Evolutionary conservation across 306 rosid species (phyloP).

Genomic region (Castanospermum australe): DNA sequence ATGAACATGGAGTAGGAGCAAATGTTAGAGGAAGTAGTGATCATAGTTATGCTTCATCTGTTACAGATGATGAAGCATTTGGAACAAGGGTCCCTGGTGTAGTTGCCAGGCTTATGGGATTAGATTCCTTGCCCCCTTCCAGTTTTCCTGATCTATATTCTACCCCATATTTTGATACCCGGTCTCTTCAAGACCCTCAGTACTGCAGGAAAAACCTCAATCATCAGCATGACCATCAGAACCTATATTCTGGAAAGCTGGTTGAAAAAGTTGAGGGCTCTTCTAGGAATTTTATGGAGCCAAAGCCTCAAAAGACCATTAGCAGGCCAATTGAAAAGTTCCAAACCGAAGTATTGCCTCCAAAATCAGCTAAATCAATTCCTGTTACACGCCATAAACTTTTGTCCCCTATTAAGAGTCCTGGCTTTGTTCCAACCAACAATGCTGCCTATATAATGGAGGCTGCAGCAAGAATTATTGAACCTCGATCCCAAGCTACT

Average conservation of each 20-base stretch:
- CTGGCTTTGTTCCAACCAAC: slow-evolving; percentile 68
- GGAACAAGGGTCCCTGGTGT: slow-evolving; percentile 74
- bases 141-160: slow-evolving; percentile 59
- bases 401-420: slow-evolving; percentile 86
- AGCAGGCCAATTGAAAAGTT: slow-evolving; percentile 86
- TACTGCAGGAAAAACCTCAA: slow-evolving; percentile 48
- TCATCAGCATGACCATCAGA: slow-evolving; percentile 51
- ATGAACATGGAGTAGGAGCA: slow-evolving; percentile 48
- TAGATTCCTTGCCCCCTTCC: slow-evolving; percentile 78
- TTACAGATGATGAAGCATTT: slow-evolving; percentile 78
- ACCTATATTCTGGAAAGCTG: slow-evolving; percentile 58
- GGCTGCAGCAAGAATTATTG: slow-evolving; percentile 93
- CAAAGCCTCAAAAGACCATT: slow-evolving; percentile 51
- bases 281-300: slow-evolving; percentile 51
- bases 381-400: slow-evolving; percentile 91
- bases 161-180: slow-evolving; percentile 68
- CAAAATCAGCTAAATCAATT: slow-evolving; percentile 86
- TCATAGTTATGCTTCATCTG: slow-evolving; percentile 83
- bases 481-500: slow-evolving; percentile 59
- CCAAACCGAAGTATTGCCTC: slow-evolving; percentile 92
- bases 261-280: slow-evolving; percentile 45
- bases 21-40: slow-evolving; percentile 66
- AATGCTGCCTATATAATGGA: slow-evolving; percentile 94
- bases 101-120: slow-evolving; percentile 96
- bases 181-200: slow-evolving; percentile 60